phyloP scores from a whole-genome alignment of 1,284 basidiomycete species.

The Microbotryum violaceum region DNA sequence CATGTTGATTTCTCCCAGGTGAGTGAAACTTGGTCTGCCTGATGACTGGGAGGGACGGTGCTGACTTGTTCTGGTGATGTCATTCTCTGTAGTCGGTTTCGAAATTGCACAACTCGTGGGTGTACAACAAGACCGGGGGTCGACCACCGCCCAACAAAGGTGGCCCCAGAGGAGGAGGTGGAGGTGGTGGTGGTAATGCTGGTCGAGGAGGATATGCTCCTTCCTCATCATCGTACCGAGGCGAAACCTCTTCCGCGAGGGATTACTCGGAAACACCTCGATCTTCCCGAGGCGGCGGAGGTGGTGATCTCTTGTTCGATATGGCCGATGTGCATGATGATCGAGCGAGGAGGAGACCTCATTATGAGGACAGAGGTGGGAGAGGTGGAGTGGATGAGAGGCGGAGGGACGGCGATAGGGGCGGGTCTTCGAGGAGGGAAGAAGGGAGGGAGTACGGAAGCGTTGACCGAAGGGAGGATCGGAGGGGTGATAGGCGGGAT shows the following conservation, averaged over 20 bases:
- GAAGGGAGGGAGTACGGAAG: slow-evolving; percentile 1
- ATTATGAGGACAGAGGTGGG: slow-evolving; percentile 30
- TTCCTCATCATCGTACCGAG: slow-evolving; percentile 2
- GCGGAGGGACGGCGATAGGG: slow-evolving; percentile 20
- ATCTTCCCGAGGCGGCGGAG: not conserved
- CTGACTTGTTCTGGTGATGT: not conserved
- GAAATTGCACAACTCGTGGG: slow-evolving; percentile 48
- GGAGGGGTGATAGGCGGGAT: not conserved
- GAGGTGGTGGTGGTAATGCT: slow-evolving; percentile 1
- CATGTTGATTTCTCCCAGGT: slow-evolving; percentile 86
- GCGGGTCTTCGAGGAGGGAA: slow-evolving; percentile 20
- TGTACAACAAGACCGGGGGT: slow-evolving; percentile 38
- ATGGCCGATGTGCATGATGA: slow-evolving; percentile 8
- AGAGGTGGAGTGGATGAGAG: slow-evolving; percentile 14
- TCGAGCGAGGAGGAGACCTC: slow-evolving; percentile 28
- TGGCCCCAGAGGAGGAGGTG: slow-evolving; percentile 31
- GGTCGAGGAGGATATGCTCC: slow-evolving; percentile 32
- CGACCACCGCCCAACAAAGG: slow-evolving; percentile 35
- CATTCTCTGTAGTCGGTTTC: slow-evolving; percentile 70
- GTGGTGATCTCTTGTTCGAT: slow-evolving; percentile 4
- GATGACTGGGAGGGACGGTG: no score
- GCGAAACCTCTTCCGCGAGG: not conserved
- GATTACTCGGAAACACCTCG: slow-evolving; percentile 1
- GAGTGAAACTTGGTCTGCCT: slow-evolving; percentile 35
- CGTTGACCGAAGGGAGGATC: not conserved